Base-by-base conservation (phyloP, 192 early-diverging fungal genomes). In the Entomortierella chlamydospora region DNA sequence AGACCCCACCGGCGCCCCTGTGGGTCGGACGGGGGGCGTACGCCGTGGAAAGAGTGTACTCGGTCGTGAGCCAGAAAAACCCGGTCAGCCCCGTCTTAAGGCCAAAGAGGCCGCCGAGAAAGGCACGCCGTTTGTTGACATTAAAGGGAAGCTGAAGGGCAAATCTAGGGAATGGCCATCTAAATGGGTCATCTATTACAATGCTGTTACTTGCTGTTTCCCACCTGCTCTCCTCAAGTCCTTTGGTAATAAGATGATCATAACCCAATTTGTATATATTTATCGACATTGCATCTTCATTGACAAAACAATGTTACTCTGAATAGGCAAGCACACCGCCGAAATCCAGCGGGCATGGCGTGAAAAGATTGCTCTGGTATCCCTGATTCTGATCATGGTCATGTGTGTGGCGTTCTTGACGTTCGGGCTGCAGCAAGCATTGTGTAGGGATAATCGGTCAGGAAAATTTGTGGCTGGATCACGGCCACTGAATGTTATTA, bases 351-450 rank as follows among this genome's bases (percentile, higher is more conserved):
- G 80, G 65, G 97, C 96, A 29, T 98, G 93, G 92, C 89, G 95
- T 72, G 96, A 98, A 83, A 98, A 98, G 81, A 91, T 98, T 64
- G 94, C 92, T 0, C 82, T 98, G 12, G 92, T 95, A 43, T 90
- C 88, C 33, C 85, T 97, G 60, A 95, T 96, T 67, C 25, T 91
- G 9, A 1, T 93, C 0, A 82, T 95, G 56, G 94, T 94, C 88
- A 68, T 59, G 6, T 70, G 74, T 29, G 88, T 96, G 41, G 95
- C 93, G 26, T 97, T 96, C 79, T 70, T 96, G 59, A 96, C 94
- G 15, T 96, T 98, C 78, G 95, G 93, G 33, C 85, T 94, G 69
- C 87, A 90, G 55, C 83, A 88, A 68, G 88, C 88, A 37, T 73
- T 92, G 31, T 94, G 88, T 57, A 69, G 73, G n/a, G 64, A 69